phyloP scores from a whole-genome alignment of 352 stramenopile genomes.

The Globisporangium acanthophoron region DNA sequence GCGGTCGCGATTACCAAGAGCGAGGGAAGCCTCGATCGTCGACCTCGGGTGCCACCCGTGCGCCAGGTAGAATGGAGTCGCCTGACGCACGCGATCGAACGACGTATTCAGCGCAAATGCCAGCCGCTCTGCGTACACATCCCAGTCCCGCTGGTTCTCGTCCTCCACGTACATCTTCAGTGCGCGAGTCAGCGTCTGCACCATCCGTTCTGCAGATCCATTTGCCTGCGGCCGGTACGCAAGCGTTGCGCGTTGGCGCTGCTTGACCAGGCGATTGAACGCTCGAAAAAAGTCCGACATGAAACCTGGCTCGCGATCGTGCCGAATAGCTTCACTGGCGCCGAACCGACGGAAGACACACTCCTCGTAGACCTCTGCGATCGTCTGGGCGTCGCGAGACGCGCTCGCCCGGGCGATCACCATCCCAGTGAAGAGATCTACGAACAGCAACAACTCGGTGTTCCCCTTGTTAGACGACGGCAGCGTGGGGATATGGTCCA shows the following conservation, averaged over 20 bases:
- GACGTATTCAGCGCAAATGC: conserved; percentile 17
- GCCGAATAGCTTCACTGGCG: conserved; percentile 12
- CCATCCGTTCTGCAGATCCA: background rate
- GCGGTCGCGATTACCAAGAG: background rate
- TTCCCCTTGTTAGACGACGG: background rate
- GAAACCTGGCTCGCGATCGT: conserved; percentile 13
- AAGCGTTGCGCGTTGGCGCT: background rate
- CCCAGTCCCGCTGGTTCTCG: background rate
- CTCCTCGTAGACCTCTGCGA: no score
- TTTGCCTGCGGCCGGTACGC: background rate
- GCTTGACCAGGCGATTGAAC: conserved; percentile 3
- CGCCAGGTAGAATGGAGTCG: conserved; percentile 15
- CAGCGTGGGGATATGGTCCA: background rate
- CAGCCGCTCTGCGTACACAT: background rate
- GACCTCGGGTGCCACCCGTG: conserved; percentile 15
- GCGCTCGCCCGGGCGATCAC: no score
- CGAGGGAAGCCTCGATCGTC: conserved; percentile 3
- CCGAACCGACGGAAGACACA: conserved; percentile 13
- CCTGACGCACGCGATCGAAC: background rate
- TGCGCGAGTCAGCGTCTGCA: background rate
- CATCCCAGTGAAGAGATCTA: no score
- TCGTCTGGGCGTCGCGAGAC: no score
- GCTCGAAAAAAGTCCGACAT: conserved; percentile 7
- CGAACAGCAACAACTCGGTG: background rate
- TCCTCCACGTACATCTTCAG: background rate